Evolutionary conservation across 179 eudicot genomes (phyloP).

Genomic region (Beta macrorhiza): DNA sequence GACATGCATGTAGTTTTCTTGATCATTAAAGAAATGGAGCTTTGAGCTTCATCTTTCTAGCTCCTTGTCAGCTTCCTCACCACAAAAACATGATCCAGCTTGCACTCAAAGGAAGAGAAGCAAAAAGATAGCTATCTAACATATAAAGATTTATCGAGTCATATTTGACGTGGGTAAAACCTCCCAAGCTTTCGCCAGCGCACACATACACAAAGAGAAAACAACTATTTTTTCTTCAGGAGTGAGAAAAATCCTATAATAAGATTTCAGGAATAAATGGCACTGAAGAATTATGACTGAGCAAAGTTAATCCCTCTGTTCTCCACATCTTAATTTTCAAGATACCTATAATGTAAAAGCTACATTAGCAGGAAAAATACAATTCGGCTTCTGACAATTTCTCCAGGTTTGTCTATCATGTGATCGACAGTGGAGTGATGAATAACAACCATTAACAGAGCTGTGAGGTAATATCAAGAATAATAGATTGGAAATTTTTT

Average conservation of each 20-base stretch:
- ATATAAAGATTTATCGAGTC: background rate
- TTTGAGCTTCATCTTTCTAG: no score
- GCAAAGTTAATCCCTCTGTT: background rate
- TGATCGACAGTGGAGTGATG: no score
- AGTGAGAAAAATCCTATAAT: background rate
- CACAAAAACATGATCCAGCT: no score
- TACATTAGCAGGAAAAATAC: background rate
- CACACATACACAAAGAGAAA: background rate
- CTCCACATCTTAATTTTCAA: background rate
- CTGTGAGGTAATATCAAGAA: background rate
- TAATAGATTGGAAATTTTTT: background rate
- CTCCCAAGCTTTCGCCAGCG: background rate
- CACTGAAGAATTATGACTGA: background rate
- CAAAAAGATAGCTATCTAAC: no score
- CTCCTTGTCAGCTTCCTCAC: no score
- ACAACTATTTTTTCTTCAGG: no score
- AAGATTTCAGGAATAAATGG: background rate
- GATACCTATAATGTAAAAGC: background rate
- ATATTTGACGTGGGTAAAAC: background rate
- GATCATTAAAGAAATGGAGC: no score
- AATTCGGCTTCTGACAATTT: background rate
- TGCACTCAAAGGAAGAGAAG: no score
- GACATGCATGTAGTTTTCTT: no score
- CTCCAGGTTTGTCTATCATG: background rate
- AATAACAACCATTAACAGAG: background rate